These are phyloP conservation scores for Neonectria faginata DNA, from an alignment of 2,329 filamentous ascomycete genomes.

Conservation along the genomic window DNA sequence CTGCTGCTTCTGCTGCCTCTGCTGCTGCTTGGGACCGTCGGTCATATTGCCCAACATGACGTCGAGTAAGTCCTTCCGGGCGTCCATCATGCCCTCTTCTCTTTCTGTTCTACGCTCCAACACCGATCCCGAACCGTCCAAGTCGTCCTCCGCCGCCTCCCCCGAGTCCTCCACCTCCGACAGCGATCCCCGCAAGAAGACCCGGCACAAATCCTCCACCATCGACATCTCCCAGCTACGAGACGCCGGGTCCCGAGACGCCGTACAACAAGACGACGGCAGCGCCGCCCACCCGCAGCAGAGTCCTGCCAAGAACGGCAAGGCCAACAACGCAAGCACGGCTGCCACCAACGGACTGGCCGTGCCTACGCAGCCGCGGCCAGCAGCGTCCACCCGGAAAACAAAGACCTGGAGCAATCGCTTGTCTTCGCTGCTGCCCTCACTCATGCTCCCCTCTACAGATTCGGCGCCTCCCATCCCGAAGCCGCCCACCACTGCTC, in stretches of 20 bases:
- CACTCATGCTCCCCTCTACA: constrained; percentile 52
- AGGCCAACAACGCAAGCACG: constrained; percentile 8
- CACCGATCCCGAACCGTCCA: constrained; percentile 45
- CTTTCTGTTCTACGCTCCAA: constrained; percentile 51
- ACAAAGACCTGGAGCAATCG: constrained; percentile 53
- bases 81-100: constrained; percentile 52
- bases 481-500: constrained; percentile 38
- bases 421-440: constrained; percentile 52
- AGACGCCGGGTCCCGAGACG: constrained; percentile 32
- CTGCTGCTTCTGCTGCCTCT: constrained; percentile 20
- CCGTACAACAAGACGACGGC: constrained; percentile 36
- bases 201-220: constrained; percentile 42
- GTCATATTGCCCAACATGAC: constrained; percentile 56
- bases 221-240: constrained; percentile 40
- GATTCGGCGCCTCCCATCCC: constrained; percentile 44
- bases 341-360: constrained; percentile 30
- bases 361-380: constrained; percentile 37
- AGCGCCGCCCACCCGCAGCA: constrained; percentile 26
- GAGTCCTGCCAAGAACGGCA: not conserved
- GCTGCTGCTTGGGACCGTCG: constrained; percentile 32
- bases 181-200: constrained; percentile 38
- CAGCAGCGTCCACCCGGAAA: constrained; percentile 43
- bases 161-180: constrained; percentile 28
- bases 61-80: constrained; percentile 59
- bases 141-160: constrained; percentile 38